Evolutionary conservation across 257 asterid species (phyloP), one percentile per base, ranked within the genome.

Genomic region (Schizonepeta tenuifolia): DNA sequence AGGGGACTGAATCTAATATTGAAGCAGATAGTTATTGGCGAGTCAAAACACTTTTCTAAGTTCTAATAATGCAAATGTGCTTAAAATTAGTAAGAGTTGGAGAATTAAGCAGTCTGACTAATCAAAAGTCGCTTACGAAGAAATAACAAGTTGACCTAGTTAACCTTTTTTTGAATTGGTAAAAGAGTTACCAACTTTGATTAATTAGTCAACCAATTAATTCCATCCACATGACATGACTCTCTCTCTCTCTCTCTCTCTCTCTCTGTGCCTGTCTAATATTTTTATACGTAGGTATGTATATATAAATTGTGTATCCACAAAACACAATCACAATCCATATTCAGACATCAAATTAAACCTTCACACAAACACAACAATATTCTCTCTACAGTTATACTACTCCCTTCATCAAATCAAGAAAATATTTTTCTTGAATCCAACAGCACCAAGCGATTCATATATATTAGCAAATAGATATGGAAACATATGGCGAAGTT

Each of bases 121-220:
- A 15, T 10, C 33, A 72, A 73, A 64, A 72, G 72, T 41, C 67
- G 4, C 7, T 43, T 24, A 38, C 0, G 2, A 22, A 43, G n/a
- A 13, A 65, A 17, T 46, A 63, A 51, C 46, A 21, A 62, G 51
- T 10, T 8, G 28, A 12, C 35, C 57, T 22, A 51, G 5, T 6
- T 55, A 59, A 60, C 38, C 20, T 24, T 40, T 9, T 56, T 56
- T 56, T 56, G 44, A 47, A 26, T 8, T 43, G 20, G 46, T 46
- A 18, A 20, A 12, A 58, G 11, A 60, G 9, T 47, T n/a, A 9
- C 49, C 58, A 73, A n/a, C 47, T 66, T 74, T 65, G 67, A 67
- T 59, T 75, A 51, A 28, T 31, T 31, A 31, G 71, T 73, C 71
- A 72, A 72, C 54, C 5, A n/a, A 36, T 47, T 20, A 17, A n/a